Conservation (phyloP, 2,329 filamentous ascomycete species). For the Stromatinia cepivora region DNA sequence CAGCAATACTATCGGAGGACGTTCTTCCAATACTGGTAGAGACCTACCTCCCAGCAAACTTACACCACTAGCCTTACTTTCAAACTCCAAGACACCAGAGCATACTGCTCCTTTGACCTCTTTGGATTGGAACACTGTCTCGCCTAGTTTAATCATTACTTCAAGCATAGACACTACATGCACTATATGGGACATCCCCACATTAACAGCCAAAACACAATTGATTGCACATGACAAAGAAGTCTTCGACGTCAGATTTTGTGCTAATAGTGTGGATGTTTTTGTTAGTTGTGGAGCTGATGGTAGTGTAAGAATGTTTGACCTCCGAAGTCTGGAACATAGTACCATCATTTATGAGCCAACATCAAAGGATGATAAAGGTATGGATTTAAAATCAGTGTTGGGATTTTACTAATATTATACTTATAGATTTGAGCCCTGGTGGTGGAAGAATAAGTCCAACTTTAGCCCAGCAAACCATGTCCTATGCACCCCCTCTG, state of each 20-base stretch:
- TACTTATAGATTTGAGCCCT: constrained; percentile 48
- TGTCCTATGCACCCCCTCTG: constrained; percentile 74
- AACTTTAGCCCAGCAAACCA: constrained; percentile 73
- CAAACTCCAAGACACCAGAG: constrained; percentile 97
- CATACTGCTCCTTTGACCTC: constrained; percentile 96
- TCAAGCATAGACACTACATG: constrained; percentile 99
- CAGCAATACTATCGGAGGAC: constrained; percentile 65
- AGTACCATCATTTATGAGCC: constrained; percentile 99
- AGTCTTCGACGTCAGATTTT: constrained; percentile 97
- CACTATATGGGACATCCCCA: constrained; percentile 99
- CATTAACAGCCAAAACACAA: constrained; percentile 95
- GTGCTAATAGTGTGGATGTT: constrained; percentile 96
- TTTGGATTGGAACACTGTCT: constrained; percentile 96
- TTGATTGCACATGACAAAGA: constrained; percentile 98
- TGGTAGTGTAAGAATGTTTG: constrained; percentile 98
- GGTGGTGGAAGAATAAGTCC: constrained; percentile 64
- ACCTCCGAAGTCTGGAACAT: constrained; percentile 91
- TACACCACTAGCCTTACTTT: constrained; percentile 86
- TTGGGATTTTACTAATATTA: constrained; percentile 26
- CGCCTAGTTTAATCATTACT: constrained; percentile 95
- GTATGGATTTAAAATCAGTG: constrained; percentile 47
- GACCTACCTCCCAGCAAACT: constrained; percentile 71
- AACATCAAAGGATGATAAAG: constrained; percentile 76
- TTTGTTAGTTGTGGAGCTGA: constrained; percentile 98
- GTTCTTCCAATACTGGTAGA: constrained; percentile 58